phyloP scores from a whole-genome alignment of 1,139 yeast species.

The Scheffersomyces lignicola region DNA sequence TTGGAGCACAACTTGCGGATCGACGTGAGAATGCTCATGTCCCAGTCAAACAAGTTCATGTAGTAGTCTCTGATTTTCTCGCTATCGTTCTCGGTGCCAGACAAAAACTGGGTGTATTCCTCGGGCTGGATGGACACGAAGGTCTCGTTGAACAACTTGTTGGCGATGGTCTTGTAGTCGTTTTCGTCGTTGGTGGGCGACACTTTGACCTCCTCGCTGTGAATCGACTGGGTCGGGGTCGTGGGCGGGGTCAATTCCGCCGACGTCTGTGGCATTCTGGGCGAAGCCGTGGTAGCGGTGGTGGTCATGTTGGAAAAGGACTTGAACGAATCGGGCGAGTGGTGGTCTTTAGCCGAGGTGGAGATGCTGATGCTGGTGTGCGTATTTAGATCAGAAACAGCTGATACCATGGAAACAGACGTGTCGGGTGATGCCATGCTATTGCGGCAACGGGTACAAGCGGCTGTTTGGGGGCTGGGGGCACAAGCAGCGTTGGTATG shows the following conservation, averaged over 20 bases:
- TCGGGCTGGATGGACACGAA: conserved; percentile 47
- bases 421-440: conserved; percentile 5
- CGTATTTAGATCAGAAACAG: conserved; percentile 3
- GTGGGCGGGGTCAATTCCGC: conserved; percentile 2
- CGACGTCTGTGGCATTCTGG: no score
- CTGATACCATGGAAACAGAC: conserved; percentile 3
- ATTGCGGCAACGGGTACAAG: no score
- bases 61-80: conserved; percentile 41
- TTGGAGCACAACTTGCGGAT: conserved; percentile 63
- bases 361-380: neutral
- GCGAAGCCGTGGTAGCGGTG: neutral
- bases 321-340: no score
- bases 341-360: no score
- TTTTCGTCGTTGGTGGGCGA: conserved; percentile 4
- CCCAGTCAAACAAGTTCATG: conserved; percentile 53
- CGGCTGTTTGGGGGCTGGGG: no score
- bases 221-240: conserved; percentile 1
- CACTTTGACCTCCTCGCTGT: neutral
- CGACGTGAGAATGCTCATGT: conserved; percentile 50
- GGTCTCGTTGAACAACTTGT: conserved; percentile 37
- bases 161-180: conserved; percentile 24
- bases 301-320: no score
- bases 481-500: no score
- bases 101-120: conserved; percentile 48
- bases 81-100: conserved; percentile 44